Percentiles rank a stretch among this genome's conserved stretches.
Conservation (phyloP, 208 protist genomes). For the Leishmania amazonensis region DNA sequence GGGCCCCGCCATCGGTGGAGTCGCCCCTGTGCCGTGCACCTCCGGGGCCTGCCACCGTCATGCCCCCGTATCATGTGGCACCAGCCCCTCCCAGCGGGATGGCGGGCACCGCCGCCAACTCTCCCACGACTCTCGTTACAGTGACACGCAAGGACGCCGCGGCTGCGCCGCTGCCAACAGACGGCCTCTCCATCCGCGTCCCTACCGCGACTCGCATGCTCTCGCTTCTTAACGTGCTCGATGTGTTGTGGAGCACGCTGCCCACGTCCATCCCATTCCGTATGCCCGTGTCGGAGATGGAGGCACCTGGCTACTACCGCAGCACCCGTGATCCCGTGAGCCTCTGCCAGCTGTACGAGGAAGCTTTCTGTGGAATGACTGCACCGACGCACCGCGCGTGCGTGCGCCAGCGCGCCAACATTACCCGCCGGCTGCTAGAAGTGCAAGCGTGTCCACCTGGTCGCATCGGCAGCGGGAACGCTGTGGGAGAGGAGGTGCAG, state of each 20-base stretch:
- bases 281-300: conserved; percentile 69
- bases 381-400: conserved; percentile 7
- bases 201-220: conserved; percentile 32
- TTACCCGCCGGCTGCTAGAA: neutral
- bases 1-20: conserved; percentile 5
- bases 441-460: neutral
- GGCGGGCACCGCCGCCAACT: neutral
- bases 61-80: neutral
- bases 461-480: neutral
- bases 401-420: neutral
- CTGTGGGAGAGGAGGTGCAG: conserved; percentile 9
- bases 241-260: conserved; percentile 46
- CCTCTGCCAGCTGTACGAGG: conserved; percentile 58
- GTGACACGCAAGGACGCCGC: neutral
- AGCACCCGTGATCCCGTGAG: conserved; percentile 54
- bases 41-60: neutral
- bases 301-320: conserved; percentile 74
- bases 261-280: conserved; percentile 45
- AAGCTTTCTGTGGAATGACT: conserved; percentile 39
- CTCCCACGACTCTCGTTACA: neutral
- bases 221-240: conserved; percentile 52
- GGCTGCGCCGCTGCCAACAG: neutral
- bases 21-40: neutral
- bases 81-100: neutral
- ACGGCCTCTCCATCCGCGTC: conserved; percentile 6